Conservation (phyloP, 2,329 filamentous ascomycete species). For the Colletotrichum navitas region DNA sequence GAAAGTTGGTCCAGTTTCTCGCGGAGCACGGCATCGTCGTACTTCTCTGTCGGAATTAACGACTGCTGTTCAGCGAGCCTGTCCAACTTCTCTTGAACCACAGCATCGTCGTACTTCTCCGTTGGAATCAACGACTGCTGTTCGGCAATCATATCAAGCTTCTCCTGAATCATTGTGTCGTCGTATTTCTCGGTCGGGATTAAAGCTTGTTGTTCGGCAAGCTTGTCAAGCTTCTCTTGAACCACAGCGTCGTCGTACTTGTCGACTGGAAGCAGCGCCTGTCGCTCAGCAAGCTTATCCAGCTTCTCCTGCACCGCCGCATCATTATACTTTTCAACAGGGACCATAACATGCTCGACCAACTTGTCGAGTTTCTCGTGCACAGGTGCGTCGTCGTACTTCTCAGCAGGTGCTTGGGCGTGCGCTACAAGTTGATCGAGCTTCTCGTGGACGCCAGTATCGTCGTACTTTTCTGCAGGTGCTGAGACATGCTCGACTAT, state of each 20-base stretch:
- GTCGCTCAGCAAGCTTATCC: slow-evolving; percentile 60
- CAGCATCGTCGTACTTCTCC: slow-evolving; percentile 44
- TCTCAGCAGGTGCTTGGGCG: slow-evolving; percentile 52
- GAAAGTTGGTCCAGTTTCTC: slow-evolving; percentile 33
- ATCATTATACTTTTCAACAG: slow-evolving; percentile 44
- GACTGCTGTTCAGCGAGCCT: slow-evolving; percentile 70
- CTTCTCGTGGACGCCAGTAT: slow-evolving; percentile 47
- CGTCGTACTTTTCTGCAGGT: slow-evolving; percentile 43
- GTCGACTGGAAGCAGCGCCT: slow-evolving; percentile 41
- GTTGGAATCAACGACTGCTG: slow-evolving; percentile 38
- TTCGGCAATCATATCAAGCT: slow-evolving; percentile 66
- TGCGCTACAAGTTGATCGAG: slow-evolving; percentile 68
- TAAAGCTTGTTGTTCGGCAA: slow-evolving; percentile 70
- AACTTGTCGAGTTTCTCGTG: slow-evolving; percentile 34
- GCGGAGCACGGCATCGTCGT: slow-evolving; percentile 20
- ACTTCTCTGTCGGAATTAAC: slow-evolving; percentile 22
- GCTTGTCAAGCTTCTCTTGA: slow-evolving; percentile 49
- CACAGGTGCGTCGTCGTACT: slow-evolving; percentile 30
- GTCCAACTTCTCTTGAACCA: slow-evolving; percentile 48
- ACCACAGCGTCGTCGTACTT: slow-evolving; percentile 46
- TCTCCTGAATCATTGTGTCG: slow-evolving; percentile 64
- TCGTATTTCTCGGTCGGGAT: slow-evolving; percentile 37
- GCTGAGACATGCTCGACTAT: slow-evolving; percentile 27
- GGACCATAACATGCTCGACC: slow-evolving; percentile 24
- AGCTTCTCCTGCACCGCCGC: slow-evolving; percentile 69